phyloP scores from a whole-genome alignment of 2,329 filamentous ascomycete genomes.

The Monosporascus sp. region DNA sequence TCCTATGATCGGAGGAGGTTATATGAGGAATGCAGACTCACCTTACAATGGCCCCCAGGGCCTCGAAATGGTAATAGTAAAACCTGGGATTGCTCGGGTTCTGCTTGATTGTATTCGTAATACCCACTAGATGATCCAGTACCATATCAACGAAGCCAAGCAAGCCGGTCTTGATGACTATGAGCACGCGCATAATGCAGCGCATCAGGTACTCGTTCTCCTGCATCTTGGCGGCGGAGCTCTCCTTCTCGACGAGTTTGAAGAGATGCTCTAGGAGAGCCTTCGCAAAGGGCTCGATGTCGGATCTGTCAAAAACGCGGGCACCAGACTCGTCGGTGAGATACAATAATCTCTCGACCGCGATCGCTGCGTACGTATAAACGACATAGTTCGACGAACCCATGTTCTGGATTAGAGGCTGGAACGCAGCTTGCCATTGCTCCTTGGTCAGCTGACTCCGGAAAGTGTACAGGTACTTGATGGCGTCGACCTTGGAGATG shows the following conservation, averaged over 20 bases:
- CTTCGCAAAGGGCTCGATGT: slow-evolving; percentile 76
- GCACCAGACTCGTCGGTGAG: slow-evolving; percentile 70
- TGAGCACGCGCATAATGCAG: slow-evolving; percentile 94
- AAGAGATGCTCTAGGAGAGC: slow-evolving; percentile 88
- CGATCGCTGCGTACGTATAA: slow-evolving; percentile 95
- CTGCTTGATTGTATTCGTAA: slow-evolving; percentile 85
- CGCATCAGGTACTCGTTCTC: slow-evolving; percentile 99
- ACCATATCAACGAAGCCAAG: slow-evolving; percentile 69
- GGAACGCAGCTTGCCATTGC: slow-evolving; percentile 87
- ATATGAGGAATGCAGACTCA: slow-evolving; percentile 27
- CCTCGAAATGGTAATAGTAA: slow-evolving; percentile 98
- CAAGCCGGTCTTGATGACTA: slow-evolving; percentile 84
- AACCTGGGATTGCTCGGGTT: slow-evolving; percentile 98
- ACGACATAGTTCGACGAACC: slow-evolving; percentile 90
- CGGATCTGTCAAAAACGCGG: slow-evolving; percentile 72
- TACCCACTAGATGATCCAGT: slow-evolving; percentile 78
- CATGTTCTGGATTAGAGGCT: slow-evolving; percentile 85
- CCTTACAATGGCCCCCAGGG: slow-evolving; percentile 80
- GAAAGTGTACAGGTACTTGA: slow-evolving; percentile 97
- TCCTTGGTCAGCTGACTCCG: slow-evolving; percentile 88
- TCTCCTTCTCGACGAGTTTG: slow-evolving; percentile 80
- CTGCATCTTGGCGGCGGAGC: slow-evolving; percentile 84
- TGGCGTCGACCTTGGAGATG: slow-evolving; percentile 92
- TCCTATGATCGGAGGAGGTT: slow-evolving; percentile 19
- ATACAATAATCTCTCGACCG: slow-evolving; percentile 87